Percentiles rank a stretch among this genome's conserved stretches.
These are phyloP conservation scores for Yamadazyma friedrichii DNA, from an alignment of 1,139 yeast genomes.

Conservation along the genomic window DNA sequence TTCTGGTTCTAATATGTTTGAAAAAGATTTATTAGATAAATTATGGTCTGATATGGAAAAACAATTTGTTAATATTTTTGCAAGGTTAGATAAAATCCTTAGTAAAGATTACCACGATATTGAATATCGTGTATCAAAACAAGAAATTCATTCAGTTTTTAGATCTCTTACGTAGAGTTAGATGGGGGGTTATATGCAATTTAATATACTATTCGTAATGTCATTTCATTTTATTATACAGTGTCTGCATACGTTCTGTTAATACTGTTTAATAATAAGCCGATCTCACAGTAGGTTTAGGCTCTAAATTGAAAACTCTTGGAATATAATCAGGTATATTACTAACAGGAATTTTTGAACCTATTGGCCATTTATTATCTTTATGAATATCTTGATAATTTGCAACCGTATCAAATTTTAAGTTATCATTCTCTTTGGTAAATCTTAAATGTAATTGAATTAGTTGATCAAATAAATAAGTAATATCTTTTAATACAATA, in stretches of 20 bases:
- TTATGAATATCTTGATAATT: constrained; percentile 37
- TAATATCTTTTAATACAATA: constrained; percentile 36
- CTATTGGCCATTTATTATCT: constrained; percentile 49
- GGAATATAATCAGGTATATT: constrained; percentile 13
- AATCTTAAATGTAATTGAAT: constrained; percentile 37
- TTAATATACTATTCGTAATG: too few relatives aligned
- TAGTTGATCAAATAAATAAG: constrained; percentile 39
- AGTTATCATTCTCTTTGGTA: constrained; percentile 43
- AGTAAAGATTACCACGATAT: constrained; percentile 40
- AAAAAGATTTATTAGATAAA: constrained; percentile 45
- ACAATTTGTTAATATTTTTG: constrained; percentile 34
- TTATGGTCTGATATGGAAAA: constrained; percentile 45
- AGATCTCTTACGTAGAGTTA: constrained; percentile 15
- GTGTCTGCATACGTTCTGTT: not conserved
- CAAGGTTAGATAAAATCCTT: constrained; percentile 37
- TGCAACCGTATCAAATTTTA: constrained; percentile 37
- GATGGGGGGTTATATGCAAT: too few relatives aligned
- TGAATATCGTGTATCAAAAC: constrained; percentile 34
- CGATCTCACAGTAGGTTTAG: not conserved
- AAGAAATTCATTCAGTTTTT: constrained; percentile 35
- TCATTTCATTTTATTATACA: not conserved
- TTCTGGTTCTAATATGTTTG: constrained; percentile 42
- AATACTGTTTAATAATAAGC: constrained; percentile 7
- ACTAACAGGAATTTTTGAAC: constrained; percentile 36
- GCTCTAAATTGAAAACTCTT: not conserved